phyloP scores from a whole-genome alignment of 1,284 basidiomycete genomes.

The Trametes versicolor region DNA sequence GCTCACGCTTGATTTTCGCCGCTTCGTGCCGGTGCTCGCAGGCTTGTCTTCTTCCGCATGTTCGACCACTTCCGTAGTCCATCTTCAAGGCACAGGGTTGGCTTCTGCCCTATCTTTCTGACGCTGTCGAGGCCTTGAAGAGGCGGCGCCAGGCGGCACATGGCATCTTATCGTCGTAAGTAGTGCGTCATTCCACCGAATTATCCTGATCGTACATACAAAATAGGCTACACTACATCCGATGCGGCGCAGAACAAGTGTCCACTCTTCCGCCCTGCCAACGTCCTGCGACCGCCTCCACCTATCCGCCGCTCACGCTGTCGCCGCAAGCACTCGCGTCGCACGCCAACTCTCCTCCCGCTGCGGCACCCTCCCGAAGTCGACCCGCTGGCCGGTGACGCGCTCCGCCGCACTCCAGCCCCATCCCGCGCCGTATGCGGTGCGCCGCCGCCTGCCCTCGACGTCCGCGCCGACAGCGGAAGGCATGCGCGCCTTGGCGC shows the following conservation, averaged over 20 bases:
- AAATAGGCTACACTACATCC: neutral
- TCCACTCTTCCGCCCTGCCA: neutral
- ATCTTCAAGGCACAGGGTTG: too few species aligned
- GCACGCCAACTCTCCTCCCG: slow-evolving; percentile 14
- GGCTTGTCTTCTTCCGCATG: too few species aligned
- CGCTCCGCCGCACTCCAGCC: slow-evolving; percentile 32
- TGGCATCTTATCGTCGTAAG: too few species aligned
- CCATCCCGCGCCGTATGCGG: slow-evolving; percentile 34
- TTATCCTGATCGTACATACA: too few species aligned
- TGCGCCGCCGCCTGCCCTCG: slow-evolving; percentile 34
- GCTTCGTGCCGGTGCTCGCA: too few species aligned
- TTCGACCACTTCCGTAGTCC: too few species aligned
- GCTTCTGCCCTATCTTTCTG: too few species aligned
- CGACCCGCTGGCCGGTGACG: slow-evolving; percentile 12
- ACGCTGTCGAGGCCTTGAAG: too few species aligned
- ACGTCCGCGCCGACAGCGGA: slow-evolving; percentile 31
- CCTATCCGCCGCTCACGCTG: slow-evolving; percentile 1
- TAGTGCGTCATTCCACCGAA: too few species aligned
- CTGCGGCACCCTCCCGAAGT: slow-evolving; percentile 10
- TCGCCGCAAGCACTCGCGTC: slow-evolving; percentile 7
- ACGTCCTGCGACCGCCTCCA: neutral
- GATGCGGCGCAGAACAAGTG: neutral
- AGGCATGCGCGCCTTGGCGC: slow-evolving; percentile 31
- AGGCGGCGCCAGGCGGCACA: too few species aligned
- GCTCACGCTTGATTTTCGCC: too few species aligned